phyloP scores from a whole-genome alignment of 2,329 filamentous ascomycete genomes.

The Plectosphaerella sp. region DNA sequence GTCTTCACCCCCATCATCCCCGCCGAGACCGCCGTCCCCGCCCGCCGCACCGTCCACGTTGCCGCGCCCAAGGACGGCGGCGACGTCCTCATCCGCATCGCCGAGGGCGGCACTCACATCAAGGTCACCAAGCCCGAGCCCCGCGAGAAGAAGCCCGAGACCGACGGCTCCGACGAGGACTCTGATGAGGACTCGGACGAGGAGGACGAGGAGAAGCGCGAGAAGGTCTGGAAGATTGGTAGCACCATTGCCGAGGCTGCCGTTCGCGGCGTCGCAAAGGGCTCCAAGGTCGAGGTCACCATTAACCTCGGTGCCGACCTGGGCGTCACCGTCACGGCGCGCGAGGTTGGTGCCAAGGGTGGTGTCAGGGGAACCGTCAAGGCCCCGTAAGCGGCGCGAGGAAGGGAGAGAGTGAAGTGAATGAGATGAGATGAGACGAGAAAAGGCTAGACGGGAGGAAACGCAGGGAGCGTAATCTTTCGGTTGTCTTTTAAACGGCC shows the following conservation, averaged over 20 bases:
- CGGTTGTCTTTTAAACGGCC: too few species aligned
- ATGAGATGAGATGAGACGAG: background rate
- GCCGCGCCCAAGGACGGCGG: conserved; percentile 73
- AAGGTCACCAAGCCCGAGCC: conserved; percentile 86
- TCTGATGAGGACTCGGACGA: conserved; percentile 58
- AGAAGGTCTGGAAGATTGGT: conserved; percentile 90
- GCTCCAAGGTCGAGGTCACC: conserved; percentile 87
- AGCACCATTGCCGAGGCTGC: conserved; percentile 79
- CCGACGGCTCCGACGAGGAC: conserved; percentile 63
- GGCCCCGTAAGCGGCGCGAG: conserved; percentile 12
- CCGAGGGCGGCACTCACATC: conserved; percentile 86
- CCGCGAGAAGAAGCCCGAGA: conserved; percentile 68
- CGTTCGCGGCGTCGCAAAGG: conserved; percentile 80
- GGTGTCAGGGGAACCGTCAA: conserved; percentile 64
- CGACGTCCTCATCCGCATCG: conserved; percentile 82
- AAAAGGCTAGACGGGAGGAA: background rate
- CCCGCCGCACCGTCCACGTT: conserved; percentile 79
- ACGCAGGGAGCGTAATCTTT: too few species aligned
- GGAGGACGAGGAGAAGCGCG: conserved; percentile 69
- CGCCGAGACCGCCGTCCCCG: conserved; percentile 84
- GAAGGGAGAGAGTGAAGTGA: background rate
- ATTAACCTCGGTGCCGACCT: conserved; percentile 83
- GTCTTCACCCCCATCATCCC: conserved; percentile 78
- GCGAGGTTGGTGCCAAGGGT: conserved; percentile 84
- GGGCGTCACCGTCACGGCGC: conserved; percentile 70